A percentile compares a stretch with the other conserved stretches of the same genome.
Conservation (phyloP, 1,139 yeast genomes). For the Yamadazyma buinensis region DNA sequence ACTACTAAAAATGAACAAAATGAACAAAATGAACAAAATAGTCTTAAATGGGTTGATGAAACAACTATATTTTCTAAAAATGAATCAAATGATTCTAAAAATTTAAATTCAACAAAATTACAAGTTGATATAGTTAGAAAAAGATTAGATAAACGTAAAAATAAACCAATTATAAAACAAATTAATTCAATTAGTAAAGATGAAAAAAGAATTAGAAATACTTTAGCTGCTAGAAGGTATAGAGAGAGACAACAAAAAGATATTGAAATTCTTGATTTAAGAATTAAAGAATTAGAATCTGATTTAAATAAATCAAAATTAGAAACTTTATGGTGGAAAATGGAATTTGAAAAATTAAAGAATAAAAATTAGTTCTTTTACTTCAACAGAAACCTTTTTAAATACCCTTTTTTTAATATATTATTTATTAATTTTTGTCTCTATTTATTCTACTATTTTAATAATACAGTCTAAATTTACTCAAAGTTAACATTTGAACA, state of each 20-base stretch:
- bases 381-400: too few relatives aligned
- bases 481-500: too few relatives aligned
- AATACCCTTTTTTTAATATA: too few relatives aligned
- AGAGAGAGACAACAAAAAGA: slow-evolving; percentile 17
- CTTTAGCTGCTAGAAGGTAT: slow-evolving; percentile 20
- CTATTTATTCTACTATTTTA: too few relatives aligned
- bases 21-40: not conserved
- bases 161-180: not conserved
- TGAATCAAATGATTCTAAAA: not conserved
- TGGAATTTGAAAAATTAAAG: slow-evolving; percentile 11
- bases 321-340: slow-evolving; percentile 19
- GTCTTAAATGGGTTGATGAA: slow-evolving; percentile 3
- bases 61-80: not conserved
- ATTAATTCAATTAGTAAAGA: slow-evolving; percentile 2
- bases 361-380: too few relatives aligned
- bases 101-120: too few relatives aligned
- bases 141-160: slow-evolving; percentile 9
- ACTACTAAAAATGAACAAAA: not conserved
- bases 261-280: slow-evolving; percentile 17
- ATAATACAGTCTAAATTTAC: too few relatives aligned
- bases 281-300: slow-evolving; percentile 15
- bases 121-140: slow-evolving; percentile 11
- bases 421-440: too few relatives aligned
- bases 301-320: slow-evolving; percentile 12
- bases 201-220: slow-evolving; percentile 14